These are phyloP conservation scores for Nevesoporus exiguus DNA, from an alignment of 768 basidiomycete species.

Conservation along the genomic window DNA sequence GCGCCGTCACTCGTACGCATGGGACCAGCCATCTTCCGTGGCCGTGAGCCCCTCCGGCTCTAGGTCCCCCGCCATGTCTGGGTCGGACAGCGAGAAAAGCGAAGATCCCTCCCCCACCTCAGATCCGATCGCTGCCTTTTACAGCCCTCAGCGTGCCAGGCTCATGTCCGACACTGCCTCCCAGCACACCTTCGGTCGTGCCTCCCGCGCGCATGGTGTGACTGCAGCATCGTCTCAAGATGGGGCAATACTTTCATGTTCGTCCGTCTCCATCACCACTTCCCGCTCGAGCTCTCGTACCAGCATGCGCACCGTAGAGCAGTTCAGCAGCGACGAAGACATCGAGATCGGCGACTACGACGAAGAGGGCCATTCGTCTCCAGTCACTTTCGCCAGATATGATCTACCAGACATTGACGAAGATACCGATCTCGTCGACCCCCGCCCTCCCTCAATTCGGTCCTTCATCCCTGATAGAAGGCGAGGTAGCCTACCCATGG, in stretches of 20 bases:
- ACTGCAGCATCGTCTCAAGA: slow-evolving; percentile 21
- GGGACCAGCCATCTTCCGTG: neutral
- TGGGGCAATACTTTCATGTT: slow-evolving; percentile 37
- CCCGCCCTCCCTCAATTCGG: slow-evolving; percentile 26
- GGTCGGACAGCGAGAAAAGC: slow-evolving; percentile 32
- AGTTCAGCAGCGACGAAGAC: slow-evolving; percentile 49
- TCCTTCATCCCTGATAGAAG: slow-evolving; percentile 28
- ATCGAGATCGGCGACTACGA: slow-evolving; percentile 40
- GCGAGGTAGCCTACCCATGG: slow-evolving; percentile 60
- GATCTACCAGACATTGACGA: slow-evolving; percentile 33
- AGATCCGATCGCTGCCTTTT: slow-evolving; percentile 26
- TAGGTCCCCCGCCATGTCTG: slow-evolving; percentile 12
- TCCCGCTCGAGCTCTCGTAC: slow-evolving; percentile 34
- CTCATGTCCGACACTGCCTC: slow-evolving; percentile 43
- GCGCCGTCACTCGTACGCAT: slow-evolving; percentile 15
- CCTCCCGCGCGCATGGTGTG: slow-evolving; percentile 30
- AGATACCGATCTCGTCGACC: slow-evolving; percentile 28
- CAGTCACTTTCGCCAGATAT: slow-evolving; percentile 40
- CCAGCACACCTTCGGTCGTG: slow-evolving; percentile 47
- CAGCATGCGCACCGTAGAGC: slow-evolving; percentile 33
- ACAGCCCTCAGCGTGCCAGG: slow-evolving; percentile 19
- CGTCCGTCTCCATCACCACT: slow-evolving; percentile 41
- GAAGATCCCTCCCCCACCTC: slow-evolving; percentile 37
- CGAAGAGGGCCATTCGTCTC: slow-evolving; percentile 34
- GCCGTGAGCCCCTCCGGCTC: neutral